phyloP scores from a whole-genome alignment of 441 rosid species.

The Isatis lusitanica region DNA sequence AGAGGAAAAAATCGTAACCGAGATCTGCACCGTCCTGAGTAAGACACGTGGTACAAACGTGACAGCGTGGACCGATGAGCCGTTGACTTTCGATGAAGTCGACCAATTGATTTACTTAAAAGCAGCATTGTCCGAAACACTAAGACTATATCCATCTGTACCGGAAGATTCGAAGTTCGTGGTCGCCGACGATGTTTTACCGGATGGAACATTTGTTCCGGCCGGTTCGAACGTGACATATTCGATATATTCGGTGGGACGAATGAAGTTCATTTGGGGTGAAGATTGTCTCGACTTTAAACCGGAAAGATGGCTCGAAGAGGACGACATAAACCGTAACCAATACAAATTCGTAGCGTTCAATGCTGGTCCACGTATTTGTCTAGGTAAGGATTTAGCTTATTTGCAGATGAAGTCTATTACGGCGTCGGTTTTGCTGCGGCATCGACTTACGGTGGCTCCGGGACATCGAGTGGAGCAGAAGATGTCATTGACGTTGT shows the following conservation, averaged over 20 bases:
- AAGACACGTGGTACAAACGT: conserved; percentile 59
- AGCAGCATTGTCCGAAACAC: conserved; percentile 79
- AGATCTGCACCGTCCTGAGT: conserved; percentile 54
- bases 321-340: conserved; percentile 34
- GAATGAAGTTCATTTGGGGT: conserved; percentile 76
- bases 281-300: conserved; percentile 68
- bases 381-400: conserved; percentile 82
- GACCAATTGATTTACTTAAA: conserved; percentile 66
- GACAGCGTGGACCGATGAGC: conserved; percentile 56
- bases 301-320: conserved; percentile 72
- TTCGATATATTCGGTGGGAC: conserved; percentile 68
- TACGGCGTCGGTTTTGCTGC: conserved; percentile 60
- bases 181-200: conserved; percentile 59
- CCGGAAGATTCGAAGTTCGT: conserved; percentile 86
- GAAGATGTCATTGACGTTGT: conserved; percentile 82
- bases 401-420: conserved; percentile 88
- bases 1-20: conserved; percentile 59
- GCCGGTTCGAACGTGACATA: conserved; percentile 72
- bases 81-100: conserved; percentile 70
- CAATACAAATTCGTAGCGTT: conserved; percentile 64
- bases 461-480: conserved; percentile 78
- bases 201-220: conserved; percentile 64
- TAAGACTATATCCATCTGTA: conserved; percentile 78
- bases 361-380: conserved; percentile 80
- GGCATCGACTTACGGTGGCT: conserved; percentile 56